Percentiles rank a stretch among this genome's conserved stretches.
Conservation (phyloP, 73 alveolate genomes). For the Paramecium biaurelia region DNA sequence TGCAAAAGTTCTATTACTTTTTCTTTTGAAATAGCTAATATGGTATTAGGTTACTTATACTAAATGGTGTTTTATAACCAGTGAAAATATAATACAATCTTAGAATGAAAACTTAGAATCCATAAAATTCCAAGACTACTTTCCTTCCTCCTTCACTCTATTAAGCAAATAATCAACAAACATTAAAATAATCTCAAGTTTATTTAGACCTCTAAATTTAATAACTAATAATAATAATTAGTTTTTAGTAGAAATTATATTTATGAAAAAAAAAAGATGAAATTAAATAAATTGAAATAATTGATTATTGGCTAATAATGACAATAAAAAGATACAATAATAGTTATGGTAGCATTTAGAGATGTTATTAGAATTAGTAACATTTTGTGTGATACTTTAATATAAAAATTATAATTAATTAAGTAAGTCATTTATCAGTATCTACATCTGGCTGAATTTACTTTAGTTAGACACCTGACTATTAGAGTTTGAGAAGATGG, state of each 20-base stretch:
- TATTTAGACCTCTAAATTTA: too few species aligned
- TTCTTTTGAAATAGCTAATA: too few species aligned
- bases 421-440: neutral
- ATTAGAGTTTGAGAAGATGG: neutral
- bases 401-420: neutral
- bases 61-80: neutral
- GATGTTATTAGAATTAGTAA: neutral
- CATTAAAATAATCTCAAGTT: too few species aligned
- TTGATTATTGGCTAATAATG: neutral
- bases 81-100: neutral
- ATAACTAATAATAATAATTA: too few species aligned
- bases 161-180: too few species aligned
- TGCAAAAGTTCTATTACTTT: too few species aligned
- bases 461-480: neutral
- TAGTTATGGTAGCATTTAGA: neutral
- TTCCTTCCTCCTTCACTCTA: neutral
- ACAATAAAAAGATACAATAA: neutral
- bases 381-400: neutral
- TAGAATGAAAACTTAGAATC: neutral
- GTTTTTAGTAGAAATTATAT: too few species aligned
- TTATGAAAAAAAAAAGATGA: neutral
- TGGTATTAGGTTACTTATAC: too few species aligned
- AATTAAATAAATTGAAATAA: too few species aligned
- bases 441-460: neutral
- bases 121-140: neutral